Conservation (phyloP, 495 filamentous ascomycete species). For the Aspergillus heteromorphus region DNA sequence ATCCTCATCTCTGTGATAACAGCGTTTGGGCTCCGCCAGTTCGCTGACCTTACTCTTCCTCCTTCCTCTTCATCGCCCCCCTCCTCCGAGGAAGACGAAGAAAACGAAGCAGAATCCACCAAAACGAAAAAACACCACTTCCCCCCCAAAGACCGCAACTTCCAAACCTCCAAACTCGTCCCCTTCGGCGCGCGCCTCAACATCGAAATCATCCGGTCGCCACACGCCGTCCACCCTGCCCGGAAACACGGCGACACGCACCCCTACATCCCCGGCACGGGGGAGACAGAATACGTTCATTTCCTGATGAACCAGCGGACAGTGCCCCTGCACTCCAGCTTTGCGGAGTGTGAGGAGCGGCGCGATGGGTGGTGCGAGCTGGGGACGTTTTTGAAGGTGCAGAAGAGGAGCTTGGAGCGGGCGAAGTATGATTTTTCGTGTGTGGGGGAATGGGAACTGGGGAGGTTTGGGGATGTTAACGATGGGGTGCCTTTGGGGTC, state of each 20-base stretch:
- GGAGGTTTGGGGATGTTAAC: constrained; percentile 10
- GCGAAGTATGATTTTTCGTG: constrained; percentile 52
- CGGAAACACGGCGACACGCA: constrained; percentile 16
- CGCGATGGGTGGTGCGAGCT: constrained; percentile 65
- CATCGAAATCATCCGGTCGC: constrained; percentile 59
- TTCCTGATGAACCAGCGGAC: constrained; percentile 62
- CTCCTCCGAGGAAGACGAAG: neutral
- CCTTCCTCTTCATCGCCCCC: constrained; percentile 6
- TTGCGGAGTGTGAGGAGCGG: constrained; percentile 48
- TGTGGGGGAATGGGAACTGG: constrained; percentile 19
- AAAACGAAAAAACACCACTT: neutral
- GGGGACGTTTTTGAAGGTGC: constrained; percentile 47
- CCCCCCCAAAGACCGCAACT: constrained; percentile 41
- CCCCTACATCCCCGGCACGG: constrained; percentile 13
- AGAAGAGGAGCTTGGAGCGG: constrained; percentile 37
- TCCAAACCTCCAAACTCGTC: constrained; percentile 51
- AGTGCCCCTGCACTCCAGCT: constrained; percentile 51
- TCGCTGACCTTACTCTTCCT: constrained; percentile 37
- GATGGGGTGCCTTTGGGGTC: constrained; percentile 23
- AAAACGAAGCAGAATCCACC: neutral
- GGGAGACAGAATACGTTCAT: constrained; percentile 54
- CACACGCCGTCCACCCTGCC: constrained; percentile 41
- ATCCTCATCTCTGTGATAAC: constrained; percentile 34
- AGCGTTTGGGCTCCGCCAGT: constrained; percentile 50
- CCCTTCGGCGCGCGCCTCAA: constrained; percentile 58